Base-by-base conservation (phyloP, 1,284 basidiomycete species). In the Malassezia vespertilionis region DNA sequence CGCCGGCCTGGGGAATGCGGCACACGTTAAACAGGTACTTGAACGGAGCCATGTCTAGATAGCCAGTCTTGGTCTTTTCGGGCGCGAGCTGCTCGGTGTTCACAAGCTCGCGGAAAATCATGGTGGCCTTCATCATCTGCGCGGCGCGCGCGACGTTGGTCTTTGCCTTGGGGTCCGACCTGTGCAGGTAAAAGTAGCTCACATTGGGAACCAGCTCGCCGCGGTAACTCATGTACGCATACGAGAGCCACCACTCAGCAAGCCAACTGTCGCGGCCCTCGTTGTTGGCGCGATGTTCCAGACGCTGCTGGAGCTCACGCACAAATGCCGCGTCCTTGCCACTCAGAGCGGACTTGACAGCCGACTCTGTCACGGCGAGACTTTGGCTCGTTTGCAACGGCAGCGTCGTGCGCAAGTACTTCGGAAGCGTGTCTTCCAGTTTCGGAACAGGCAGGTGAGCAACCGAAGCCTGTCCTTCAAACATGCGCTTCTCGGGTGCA, bases 231-330 rank as follows among this genome's bases (percentile, higher is more conserved):
- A 70, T 69, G 67, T 78, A 78, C 20, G 89, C 90, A 8, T 73
- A 79, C 33, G 95, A 86, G 72, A 96, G 93, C 91, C 91, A 99
- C 91, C 91, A 97, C 48, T 93, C 87, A 44, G 79, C 78, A 26
- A 99, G 77, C 91, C 91, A 99, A 75, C 78, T 90, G 58, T 79
- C 79, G 50, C 71, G 73, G 18, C 71, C 71, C 31, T 71, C 64
- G 43, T 59, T 57, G 30, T 35, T 53, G 0, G 86, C 86, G 4
- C 89, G 79, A 22, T 78, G 76, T 64, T 86, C 76, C 31, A 96
- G 77, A 4, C 91, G 77, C 46, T 75, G 72, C 73, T 96, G 90
- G n/a, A 96, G 78, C 50, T 80, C 78, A 33, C 78, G 76, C 7
- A 82, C 80, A 46, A 81, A 78, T 0, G 81, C 78, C 0, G 83